Evolutionary conservation across 164 flowering plant genomes (phyloP).

Genomic region (Kingdonia uniflora): DNA sequence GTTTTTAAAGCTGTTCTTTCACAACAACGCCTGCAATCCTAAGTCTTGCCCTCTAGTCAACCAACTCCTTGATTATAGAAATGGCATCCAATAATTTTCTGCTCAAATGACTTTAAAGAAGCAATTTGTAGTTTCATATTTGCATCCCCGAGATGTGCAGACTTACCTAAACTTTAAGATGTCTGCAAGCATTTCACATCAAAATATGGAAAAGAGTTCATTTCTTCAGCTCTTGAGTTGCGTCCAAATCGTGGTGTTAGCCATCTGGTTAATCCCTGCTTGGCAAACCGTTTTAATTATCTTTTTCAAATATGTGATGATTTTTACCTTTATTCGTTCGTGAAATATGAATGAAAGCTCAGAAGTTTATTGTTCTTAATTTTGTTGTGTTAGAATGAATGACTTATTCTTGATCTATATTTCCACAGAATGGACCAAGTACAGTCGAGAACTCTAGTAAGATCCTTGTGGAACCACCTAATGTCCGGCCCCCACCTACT

Average conservation of each 20-base stretch:
- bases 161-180: slow-evolving; percentile 70
- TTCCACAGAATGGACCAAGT: slow-evolving; percentile 58
- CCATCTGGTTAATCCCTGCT: slow-evolving; percentile 50
- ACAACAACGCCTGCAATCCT: too few relatives aligned
- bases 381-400: too few relatives aligned
- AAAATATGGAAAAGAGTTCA: slow-evolving; percentile 93
- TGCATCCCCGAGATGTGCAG: slow-evolving; percentile 88
- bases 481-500: slow-evolving; percentile 18
- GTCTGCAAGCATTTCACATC: slow-evolving; percentile 61
- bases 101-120: slow-evolving; percentile 93
- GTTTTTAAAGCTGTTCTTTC: too few relatives aligned
- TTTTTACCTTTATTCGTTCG: too few relatives aligned
- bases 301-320: too few relatives aligned
- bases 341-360: too few relatives aligned
- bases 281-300: neutral
- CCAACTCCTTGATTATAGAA: too few relatives aligned
- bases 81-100: too few relatives aligned
- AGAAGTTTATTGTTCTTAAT: too few relatives aligned
- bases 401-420: slow-evolving; percentile 2
- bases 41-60: too few relatives aligned
- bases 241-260: slow-evolving; percentile 86
- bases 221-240: slow-evolving; percentile 63
- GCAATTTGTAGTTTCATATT: slow-evolving; percentile 73
- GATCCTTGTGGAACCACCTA: slow-evolving; percentile 24
- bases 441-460: slow-evolving; percentile 26